Conservation (phyloP, 2,329 filamentous ascomycete genomes). For the Alternaria postmessia region DNA sequence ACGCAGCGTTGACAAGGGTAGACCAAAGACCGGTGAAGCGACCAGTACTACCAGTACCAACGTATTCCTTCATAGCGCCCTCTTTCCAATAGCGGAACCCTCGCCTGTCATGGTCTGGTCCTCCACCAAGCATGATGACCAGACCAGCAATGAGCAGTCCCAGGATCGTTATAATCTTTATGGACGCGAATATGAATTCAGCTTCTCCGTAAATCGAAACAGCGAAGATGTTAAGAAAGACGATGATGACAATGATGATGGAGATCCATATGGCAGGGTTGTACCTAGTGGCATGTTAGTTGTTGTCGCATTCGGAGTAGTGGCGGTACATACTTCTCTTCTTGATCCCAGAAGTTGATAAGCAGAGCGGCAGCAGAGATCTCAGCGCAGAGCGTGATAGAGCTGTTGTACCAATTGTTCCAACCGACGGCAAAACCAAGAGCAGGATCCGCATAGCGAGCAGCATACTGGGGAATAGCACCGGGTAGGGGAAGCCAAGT, state of each 20-base stretch:
- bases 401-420: constrained; percentile 43
- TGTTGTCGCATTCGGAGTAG: not conserved
- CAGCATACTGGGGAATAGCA: constrained; percentile 48
- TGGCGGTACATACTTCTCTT: constrained; percentile 23
- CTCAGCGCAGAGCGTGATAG: constrained; percentile 48
- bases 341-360: constrained; percentile 45
- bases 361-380: constrained; percentile 47
- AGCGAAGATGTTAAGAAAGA: constrained; percentile 47
- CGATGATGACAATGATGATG: constrained; percentile 47
- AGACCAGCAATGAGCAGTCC: constrained; percentile 42
- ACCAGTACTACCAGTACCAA: constrained; percentile 66
- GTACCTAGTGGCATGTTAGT: constrained; percentile 10
- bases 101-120: constrained; percentile 42
- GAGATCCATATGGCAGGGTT: constrained; percentile 44
- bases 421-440: constrained; percentile 40
- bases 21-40: constrained; percentile 68
- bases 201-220: constrained; percentile 56
- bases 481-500: constrained; percentile 53
- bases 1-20: constrained; percentile 63
- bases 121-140: constrained; percentile 49
- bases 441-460: constrained; percentile 58
- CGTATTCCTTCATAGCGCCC: constrained; percentile 60
- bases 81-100: constrained; percentile 76
- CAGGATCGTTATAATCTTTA: constrained; percentile 56
- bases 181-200: constrained; percentile 58